Evolutionary conservation across 2,329 filamentous ascomycete genomes (phyloP).

Genomic region (Ascochyta fabae): DNA sequence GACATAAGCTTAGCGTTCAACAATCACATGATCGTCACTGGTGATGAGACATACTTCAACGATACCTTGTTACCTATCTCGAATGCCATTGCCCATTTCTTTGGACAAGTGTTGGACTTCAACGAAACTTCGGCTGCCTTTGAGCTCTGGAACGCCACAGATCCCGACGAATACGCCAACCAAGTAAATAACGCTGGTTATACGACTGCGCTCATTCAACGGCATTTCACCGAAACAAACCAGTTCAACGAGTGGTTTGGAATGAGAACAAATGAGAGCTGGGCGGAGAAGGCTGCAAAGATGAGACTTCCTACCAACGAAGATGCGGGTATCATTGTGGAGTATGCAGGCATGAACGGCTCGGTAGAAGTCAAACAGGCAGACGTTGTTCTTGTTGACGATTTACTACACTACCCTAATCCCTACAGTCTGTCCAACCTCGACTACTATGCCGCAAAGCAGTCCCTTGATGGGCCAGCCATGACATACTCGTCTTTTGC

Average conservation of each 20-base stretch:
- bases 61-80: constrained; percentile 67
- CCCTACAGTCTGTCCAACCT: constrained; percentile 64
- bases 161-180: constrained; percentile 76
- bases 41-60: constrained; percentile 63
- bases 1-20: constrained; percentile 69
- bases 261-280: constrained; percentile 62
- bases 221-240: constrained; percentile 64
- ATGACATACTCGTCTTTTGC: constrained; percentile 78
- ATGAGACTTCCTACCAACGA: constrained; percentile 62
- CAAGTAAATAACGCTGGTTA: constrained; percentile 71
- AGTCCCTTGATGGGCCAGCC: constrained; percentile 70
- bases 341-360: constrained; percentile 71
- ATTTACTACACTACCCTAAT: constrained; percentile 66
- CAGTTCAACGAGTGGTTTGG: constrained; percentile 63
- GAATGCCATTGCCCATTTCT: constrained; percentile 68
- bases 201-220: constrained; percentile 68
- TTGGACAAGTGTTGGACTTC: constrained; percentile 64
- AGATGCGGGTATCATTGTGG: constrained; percentile 65
- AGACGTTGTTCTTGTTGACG: constrained; percentile 71
- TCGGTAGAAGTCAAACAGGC: constrained; percentile 72
- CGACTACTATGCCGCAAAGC: constrained; percentile 73
- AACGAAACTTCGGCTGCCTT: constrained; percentile 56
- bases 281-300: constrained; percentile 62
- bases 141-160: constrained; percentile 64
- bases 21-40: constrained; percentile 67